Percentiles rank a stretch among this genome's conserved stretches.
Evolutionary conservation across 495 filamentous ascomycete genomes (phyloP).

Genomic region (Talaromyces nanjingensis): DNA sequence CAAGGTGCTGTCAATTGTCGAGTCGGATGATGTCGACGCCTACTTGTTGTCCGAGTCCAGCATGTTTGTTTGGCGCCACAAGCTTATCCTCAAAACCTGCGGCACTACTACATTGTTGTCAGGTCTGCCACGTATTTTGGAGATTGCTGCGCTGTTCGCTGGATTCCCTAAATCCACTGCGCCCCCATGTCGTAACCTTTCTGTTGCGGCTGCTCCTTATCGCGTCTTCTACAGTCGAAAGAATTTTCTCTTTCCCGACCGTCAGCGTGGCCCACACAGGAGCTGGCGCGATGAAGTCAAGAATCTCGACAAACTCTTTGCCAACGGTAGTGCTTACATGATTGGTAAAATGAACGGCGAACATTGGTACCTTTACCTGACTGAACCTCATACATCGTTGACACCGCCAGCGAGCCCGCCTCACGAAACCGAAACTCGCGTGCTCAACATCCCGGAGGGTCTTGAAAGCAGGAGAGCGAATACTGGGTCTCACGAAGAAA

Average conservation of each 20-base stretch:
- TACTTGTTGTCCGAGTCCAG: slow-evolving; percentile 98
- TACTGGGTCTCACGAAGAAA: slow-evolving; percentile 20
- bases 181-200: slow-evolving; percentile 44
- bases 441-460: slow-evolving; percentile 45
- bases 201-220: slow-evolving; percentile 76
- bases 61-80: slow-evolving; percentile 99
- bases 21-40: slow-evolving; percentile 93
- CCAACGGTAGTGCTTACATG: slow-evolving; percentile 96
- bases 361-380: slow-evolving; percentile 98
- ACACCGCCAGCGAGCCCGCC: slow-evolving; percentile 80
- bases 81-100: slow-evolving; percentile 97
- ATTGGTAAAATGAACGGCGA: slow-evolving; percentile 99
- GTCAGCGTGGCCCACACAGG: slow-evolving; percentile 87
- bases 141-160: slow-evolving; percentile 80
- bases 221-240: slow-evolving; percentile 98
- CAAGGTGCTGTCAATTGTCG: slow-evolving; percentile 91
- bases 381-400: slow-evolving; percentile 69
- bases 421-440: slow-evolving; percentile 53
- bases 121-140: slow-evolving; percentile 80
- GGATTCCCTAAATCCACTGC: slow-evolving; percentile 69
- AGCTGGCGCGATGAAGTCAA: slow-evolving; percentile 97
- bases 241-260: slow-evolving; percentile 95
- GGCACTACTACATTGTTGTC: slow-evolving; percentile 92
- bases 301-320: slow-evolving; percentile 81
- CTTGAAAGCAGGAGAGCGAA: slow-evolving; percentile 17